A percentile compares a stretch with the other conserved stretches of the same genome.
These are phyloP conservation scores for Thelonectria discophora DNA, from an alignment of 2,329 filamentous ascomycete species.

Conservation along the genomic window DNA sequence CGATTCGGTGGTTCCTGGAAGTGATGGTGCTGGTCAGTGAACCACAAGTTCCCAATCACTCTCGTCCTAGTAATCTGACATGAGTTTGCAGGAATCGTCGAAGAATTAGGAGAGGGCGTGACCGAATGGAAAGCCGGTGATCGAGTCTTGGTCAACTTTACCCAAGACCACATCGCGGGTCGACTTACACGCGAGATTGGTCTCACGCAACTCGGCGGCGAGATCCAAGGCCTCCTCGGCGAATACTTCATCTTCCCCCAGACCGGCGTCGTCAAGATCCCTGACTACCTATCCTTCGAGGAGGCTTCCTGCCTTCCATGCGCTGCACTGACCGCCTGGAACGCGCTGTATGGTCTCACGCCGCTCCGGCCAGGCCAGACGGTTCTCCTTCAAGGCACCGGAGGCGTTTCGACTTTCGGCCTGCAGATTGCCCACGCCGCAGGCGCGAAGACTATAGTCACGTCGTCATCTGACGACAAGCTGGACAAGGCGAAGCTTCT, in stretches of 20 bases:
- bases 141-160: constrained; percentile 26
- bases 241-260: constrained; percentile 33
- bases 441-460: constrained; percentile 38
- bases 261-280: constrained; percentile 28
- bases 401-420: constrained; percentile 25
- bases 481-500: constrained; percentile 22
- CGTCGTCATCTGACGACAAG: constrained; percentile 32
- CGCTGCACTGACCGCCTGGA: constrained; percentile 32
- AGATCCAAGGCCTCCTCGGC: constrained; percentile 24
- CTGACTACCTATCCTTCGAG: constrained; percentile 29
- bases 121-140: constrained; percentile 28
- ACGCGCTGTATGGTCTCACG: constrained; percentile 20
- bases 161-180: constrained; percentile 23
- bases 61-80: neutral
- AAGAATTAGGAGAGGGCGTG: constrained; percentile 21
- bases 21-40: constrained; percentile 22
- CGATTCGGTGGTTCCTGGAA: constrained; percentile 18
- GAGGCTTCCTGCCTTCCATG: constrained; percentile 31
- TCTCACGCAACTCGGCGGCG: constrained; percentile 19
- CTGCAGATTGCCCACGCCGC: constrained; percentile 26
- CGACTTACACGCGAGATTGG: constrained; percentile 25
- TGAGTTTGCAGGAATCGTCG: constrained; percentile 1
- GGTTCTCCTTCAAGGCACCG: constrained; percentile 52
- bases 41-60: neutral
- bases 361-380: constrained; percentile 45